Conservation (phyloP, 805 yeast genomes). For the Wickerhamiella kazuoi region DNA sequence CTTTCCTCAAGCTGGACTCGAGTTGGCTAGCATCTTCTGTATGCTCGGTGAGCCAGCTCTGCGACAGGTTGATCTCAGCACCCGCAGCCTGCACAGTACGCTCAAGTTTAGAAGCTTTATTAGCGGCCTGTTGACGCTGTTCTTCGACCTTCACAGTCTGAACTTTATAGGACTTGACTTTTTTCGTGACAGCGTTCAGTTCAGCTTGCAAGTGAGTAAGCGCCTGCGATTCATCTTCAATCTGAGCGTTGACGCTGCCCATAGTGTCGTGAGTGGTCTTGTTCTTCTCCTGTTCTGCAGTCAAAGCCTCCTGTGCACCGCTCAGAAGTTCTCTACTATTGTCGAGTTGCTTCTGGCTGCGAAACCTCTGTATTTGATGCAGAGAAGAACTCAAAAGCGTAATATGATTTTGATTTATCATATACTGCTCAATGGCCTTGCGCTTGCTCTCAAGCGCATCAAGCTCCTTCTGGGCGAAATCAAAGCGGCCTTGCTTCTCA, state of each 20-base stretch:
- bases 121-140: constrained; percentile 1
- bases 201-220: neutral
- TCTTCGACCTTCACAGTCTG: constrained; percentile 21
- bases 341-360: too few species aligned
- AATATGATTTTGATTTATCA: constrained; percentile 46
- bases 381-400: constrained; percentile 35
- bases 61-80: constrained; percentile 25
- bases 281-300: neutral
- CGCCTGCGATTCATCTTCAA: neutral
- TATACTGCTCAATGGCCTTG: constrained; percentile 46
- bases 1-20: constrained; percentile 23
- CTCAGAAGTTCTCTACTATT: neutral
- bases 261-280: neutral
- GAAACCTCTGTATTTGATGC: constrained; percentile 26
- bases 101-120: constrained; percentile 32
- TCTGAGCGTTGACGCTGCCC: neutral
- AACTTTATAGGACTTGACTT: constrained; percentile 17
- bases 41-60: constrained; percentile 24
- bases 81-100: constrained; percentile 37
- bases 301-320: neutral
- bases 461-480: constrained; percentile 63
- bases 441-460: constrained; percentile 42
- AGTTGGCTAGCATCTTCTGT: constrained; percentile 30
- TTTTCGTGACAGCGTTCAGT: constrained; percentile 1
- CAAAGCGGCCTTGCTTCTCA: constrained; percentile 66